These are phyloP conservation scores for Conticribra weissflogii DNA, from an alignment of 108 stramenopile genomes.

Conservation along the genomic window DNA sequence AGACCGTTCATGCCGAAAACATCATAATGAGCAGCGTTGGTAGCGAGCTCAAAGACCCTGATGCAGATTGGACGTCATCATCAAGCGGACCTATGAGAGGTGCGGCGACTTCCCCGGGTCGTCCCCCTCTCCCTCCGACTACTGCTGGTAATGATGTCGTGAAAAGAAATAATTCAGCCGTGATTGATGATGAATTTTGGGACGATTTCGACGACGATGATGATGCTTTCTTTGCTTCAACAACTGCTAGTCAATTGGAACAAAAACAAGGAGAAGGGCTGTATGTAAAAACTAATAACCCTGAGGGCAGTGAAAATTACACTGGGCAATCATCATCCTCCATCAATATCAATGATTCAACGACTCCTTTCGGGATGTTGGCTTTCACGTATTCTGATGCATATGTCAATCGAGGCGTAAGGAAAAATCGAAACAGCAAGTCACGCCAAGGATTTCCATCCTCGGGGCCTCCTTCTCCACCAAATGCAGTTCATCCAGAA, in stretches of 20 bases:
- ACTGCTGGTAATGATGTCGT: too few relatives aligned
- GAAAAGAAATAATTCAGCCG: not conserved
- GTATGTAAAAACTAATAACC: not conserved
- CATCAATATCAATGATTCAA: too few relatives aligned
- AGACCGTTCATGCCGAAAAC: not conserved
- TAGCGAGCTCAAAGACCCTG: not conserved
- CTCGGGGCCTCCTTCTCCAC: not conserved
- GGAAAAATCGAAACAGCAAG: not conserved
- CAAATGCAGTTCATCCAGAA: too few relatives aligned
- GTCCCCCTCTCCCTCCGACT: too few relatives aligned
- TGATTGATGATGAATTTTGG: constrained; percentile 22
- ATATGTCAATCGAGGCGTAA: too few relatives aligned
- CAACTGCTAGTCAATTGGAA: not conserved
- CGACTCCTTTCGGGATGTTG: constrained; percentile 41
- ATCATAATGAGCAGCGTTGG: not conserved
- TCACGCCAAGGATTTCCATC: not conserved
- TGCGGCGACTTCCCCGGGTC: too few relatives aligned
- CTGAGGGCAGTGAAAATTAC: not conserved
- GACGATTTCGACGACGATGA: constrained; percentile 54
- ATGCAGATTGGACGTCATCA: too few relatives aligned
- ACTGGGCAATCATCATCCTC: too few relatives aligned
- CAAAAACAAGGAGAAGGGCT: not conserved
- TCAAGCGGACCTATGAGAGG: too few relatives aligned
- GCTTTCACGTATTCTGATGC: constrained; percentile 11
- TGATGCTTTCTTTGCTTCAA: constrained; percentile 44